A percentile compares a stretch with the other conserved stretches of the same genome.
phyloP scores from a whole-genome alignment of 2,329 filamentous ascomycete genomes.

The Venturia pyrina region DNA sequence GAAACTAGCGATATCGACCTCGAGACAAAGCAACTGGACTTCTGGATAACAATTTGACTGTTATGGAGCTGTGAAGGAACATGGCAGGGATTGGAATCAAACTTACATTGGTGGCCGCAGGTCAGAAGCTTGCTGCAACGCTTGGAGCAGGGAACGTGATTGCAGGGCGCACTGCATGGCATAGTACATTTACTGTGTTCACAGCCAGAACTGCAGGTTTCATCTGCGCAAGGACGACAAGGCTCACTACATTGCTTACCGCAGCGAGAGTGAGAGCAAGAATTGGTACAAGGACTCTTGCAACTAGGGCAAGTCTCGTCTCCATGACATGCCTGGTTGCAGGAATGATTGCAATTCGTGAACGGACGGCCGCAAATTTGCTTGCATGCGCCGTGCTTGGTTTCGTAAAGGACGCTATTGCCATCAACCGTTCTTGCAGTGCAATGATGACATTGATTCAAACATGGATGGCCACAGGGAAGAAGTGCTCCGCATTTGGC shows the following conservation, averaged over 20 bases:
- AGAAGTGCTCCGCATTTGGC: constrained; percentile 11
- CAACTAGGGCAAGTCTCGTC: constrained; percentile 3
- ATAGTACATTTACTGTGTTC: constrained; percentile 25
- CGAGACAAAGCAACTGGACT: background rate
- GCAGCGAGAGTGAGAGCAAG: constrained; percentile 22
- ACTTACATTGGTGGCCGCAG: constrained; percentile 24
- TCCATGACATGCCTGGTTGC: constrained; percentile 19
- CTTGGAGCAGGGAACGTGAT: constrained; percentile 22
- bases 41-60: background rate
- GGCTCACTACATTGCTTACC: constrained; percentile 22
- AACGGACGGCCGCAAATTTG: constrained; percentile 21
- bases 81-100: background rate
- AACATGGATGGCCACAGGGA: constrained; percentile 16
- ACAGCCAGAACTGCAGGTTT: constrained; percentile 24
- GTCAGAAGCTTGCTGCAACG: constrained; percentile 20
- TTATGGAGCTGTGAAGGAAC: background rate
- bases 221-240: constrained; percentile 24
- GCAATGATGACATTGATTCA: constrained; percentile 4
- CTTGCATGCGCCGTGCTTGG: constrained; percentile 15
- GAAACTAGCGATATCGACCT: background rate
- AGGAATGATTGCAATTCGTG: constrained; percentile 23
- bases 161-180: constrained; percentile 26
- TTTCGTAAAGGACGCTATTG: background rate
- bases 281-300: constrained; percentile 15
- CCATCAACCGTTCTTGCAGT: background rate